Conservation (phyloP, 352 stramenopile species). For the Phytophthora multivora region DNA sequence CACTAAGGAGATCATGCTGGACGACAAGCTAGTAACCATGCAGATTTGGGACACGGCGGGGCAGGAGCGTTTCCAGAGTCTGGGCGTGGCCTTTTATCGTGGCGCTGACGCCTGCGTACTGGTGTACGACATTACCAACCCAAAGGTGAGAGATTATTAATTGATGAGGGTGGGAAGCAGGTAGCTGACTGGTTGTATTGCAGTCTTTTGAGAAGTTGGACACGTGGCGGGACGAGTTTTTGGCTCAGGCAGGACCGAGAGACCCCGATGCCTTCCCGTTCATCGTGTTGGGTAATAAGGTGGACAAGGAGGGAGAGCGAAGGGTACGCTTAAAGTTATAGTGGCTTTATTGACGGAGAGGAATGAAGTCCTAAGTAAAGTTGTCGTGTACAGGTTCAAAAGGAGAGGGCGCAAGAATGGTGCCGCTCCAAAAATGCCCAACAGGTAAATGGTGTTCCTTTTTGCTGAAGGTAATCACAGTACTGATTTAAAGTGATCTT, state of each 20-base stretch:
- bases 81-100: constrained; percentile 98
- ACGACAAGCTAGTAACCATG: constrained; percentile 96
- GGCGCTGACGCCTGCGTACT: constrained; percentile 98
- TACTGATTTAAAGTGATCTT: neutral
- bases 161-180: neutral
- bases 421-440: constrained; percentile 88
- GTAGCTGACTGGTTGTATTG: neutral
- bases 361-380: neutral
- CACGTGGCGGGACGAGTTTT: constrained; percentile 97
- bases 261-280: constrained; percentile 97
- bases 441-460: constrained; percentile 48
- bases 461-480: neutral
- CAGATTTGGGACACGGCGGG: constrained; percentile 99
- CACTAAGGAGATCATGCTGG: constrained; percentile 96
- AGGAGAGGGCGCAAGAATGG: constrained; percentile 93
- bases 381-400: constrained; percentile 55
- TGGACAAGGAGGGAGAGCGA: constrained; percentile 93
- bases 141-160: constrained; percentile 53
- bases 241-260: constrained; percentile 89
- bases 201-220: constrained; percentile 98
- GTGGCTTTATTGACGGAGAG: neutral
- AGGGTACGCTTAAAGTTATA: constrained; percentile 38
- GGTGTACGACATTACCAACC: constrained; percentile 99
- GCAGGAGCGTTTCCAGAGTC: constrained; percentile 98
- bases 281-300: constrained; percentile 99